Conservation (phyloP, 371 early-diverging fungal genomes). For the Mortierella sp. region DNA sequence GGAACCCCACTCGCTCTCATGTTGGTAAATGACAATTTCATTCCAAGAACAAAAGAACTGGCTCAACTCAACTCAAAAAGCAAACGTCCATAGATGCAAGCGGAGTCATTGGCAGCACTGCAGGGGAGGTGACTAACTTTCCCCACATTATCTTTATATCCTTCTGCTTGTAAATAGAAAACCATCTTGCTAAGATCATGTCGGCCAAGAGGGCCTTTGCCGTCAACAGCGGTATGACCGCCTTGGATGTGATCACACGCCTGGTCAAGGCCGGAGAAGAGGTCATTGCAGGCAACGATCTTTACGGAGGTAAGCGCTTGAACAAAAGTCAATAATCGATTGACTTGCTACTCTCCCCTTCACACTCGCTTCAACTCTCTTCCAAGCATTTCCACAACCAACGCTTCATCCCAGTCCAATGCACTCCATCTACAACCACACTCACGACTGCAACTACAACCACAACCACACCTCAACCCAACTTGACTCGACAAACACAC, state of each 20-base stretch:
- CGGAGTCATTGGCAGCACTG: background rate
- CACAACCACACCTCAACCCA: background rate
- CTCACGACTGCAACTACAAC: background rate
- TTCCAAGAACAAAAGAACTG: background rate
- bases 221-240: constrained; percentile 92
- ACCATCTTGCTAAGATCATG: constrained; percentile 91
- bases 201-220: constrained; percentile 82
- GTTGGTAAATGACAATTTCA: constrained; percentile 69
- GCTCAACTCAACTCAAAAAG: background rate
- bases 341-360: background rate
- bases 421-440: background rate
- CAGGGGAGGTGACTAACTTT: background rate
- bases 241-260: constrained; percentile 87
- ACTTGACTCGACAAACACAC: background rate
- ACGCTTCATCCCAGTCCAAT: background rate
- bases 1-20: constrained; percentile 92
- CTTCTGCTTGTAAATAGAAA: constrained; percentile 64
- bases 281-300: constrained; percentile 90
- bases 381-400: background rate
- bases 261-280: constrained; percentile 86
- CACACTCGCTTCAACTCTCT: background rate
- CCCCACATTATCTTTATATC: constrained; percentile 8
- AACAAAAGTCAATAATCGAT: background rate
- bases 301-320: constrained; percentile 80
- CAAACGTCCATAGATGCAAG: background rate